Evolutionary conservation across 768 basidiomycete genomes (phyloP).

Genomic region (Pisolithus sp.): DNA sequence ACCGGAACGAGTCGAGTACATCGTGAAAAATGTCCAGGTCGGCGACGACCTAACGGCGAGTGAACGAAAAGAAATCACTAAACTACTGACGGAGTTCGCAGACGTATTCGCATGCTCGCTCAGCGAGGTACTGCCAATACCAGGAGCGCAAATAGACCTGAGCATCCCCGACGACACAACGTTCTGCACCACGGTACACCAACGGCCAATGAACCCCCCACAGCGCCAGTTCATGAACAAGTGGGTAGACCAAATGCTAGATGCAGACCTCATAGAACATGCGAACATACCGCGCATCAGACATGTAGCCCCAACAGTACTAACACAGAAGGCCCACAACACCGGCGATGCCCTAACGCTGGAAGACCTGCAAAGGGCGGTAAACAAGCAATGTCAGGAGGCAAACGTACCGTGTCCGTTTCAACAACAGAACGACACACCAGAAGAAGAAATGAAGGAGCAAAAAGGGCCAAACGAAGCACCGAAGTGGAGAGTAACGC

Average conservation of each 20-base stretch:
- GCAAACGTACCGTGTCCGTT: background rate
- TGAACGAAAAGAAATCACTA: no score
- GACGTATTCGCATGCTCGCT: no score
- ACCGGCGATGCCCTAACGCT: constrained; percentile 18
- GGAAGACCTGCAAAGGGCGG: constrained; percentile 27
- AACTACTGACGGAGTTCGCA: no score
- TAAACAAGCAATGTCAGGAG: constrained; percentile 19
- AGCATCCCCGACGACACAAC: background rate
- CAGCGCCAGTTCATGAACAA: background rate
- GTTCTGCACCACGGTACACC: background rate
- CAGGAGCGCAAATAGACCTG: background rate
- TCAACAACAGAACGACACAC: background rate
- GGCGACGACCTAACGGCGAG: no score
- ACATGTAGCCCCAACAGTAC: constrained; percentile 16
- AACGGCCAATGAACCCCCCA: background rate
- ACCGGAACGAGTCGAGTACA: no score
- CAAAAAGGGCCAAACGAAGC: background rate
- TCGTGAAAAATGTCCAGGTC: no score
- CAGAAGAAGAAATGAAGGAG: background rate
- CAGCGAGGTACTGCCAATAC: no score
- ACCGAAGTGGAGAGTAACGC: background rate
- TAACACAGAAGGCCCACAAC: constrained; percentile 34
- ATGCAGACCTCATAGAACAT: background rate
- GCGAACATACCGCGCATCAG: background rate
- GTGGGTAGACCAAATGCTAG: background rate